Evolutionary conservation across 257 asterid species (phyloP).

Genomic region (Paraleonurus japonicus): DNA sequence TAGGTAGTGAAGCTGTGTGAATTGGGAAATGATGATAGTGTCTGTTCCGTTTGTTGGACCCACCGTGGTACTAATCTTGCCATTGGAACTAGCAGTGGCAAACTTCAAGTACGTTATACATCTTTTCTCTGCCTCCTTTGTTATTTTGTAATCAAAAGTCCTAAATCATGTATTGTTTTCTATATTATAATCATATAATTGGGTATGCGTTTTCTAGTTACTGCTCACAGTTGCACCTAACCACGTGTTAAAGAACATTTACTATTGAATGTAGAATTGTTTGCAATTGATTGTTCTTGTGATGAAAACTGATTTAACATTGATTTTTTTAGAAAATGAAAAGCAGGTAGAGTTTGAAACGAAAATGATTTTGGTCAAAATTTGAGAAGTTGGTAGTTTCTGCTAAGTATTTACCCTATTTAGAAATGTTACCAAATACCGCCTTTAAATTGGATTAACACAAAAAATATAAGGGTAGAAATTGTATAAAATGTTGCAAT

Average conservation of each 20-base stretch:
- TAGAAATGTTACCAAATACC: background rate
- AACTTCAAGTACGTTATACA: constrained; percentile 61
- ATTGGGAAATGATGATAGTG: constrained; percentile 31
- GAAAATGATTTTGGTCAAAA: background rate
- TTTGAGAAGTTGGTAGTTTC: background rate
- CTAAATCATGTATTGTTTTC: background rate
- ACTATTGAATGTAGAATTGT: background rate
- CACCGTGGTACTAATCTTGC: constrained; percentile 77
- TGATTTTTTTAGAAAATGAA: background rate
- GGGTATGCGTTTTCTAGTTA: background rate
- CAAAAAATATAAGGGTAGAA: background rate
- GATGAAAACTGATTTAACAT: background rate
- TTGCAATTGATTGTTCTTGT: background rate
- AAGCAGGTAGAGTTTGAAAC: background rate
- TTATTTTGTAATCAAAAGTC: constrained; percentile 4
- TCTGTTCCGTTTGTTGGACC: constrained; percentile 24
- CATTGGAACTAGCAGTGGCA: constrained; percentile 81
- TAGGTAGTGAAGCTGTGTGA: constrained; percentile 55
- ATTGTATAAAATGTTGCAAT: background rate
- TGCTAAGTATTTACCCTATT: background rate
- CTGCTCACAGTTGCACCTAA: background rate
- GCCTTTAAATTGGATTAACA: background rate
- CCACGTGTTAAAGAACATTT: background rate
- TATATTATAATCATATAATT: background rate
- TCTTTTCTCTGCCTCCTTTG: background rate